Evolutionary conservation across 345 rosid genomes (phyloP), one percentile per base, ranked within the genome.

Genomic region (Lumnitzera littorea): DNA sequence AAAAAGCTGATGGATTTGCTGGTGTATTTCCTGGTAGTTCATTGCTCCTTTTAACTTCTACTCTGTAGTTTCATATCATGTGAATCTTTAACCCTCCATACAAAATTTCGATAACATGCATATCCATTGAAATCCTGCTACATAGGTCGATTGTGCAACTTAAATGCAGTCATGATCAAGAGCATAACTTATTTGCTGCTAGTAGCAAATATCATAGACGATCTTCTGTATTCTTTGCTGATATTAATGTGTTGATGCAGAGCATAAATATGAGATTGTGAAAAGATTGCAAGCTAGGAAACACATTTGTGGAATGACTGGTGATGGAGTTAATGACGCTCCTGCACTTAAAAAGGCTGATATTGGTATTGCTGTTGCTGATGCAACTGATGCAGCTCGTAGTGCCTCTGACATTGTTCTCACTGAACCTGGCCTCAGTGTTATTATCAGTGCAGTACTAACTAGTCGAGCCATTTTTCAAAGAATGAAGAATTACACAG

Each of bases 401-500:
- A 80, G 84, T 65, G 91, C 91, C 72, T 85, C 91, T 1, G 88
- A 83, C 69, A 80, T 82, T 57, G 84, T 82, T 65, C 70, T 82
- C 50, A 85, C 86, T 0, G 88, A 82, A 72, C 91, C 88, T 62
- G 88, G 86, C 43, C 80, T 82, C 41, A 82, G 87, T 65, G 85
- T 85, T 56, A 85, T 85, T 50, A 80, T 85, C 25, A 82, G 86
- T 73, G 88, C 86, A 31, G 86, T 85, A 23, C 61, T 82, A 65
- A 85, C 88, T 11, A 82, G 81, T 31, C 73, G 88, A 1, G 83
- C 86, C 49, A 85, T 85, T 49, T 80, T 79, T 77, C 84, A 83
- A 66, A 73, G 88, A 69, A 82, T 82, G 88, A 85, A 85, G 70
- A 85, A 82, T 74, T 85, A 85, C 73, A 82, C 88, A n/a, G 87